These are phyloP conservation scores for Apiotrichum siamense DNA, from an alignment of 1,284 basidiomycete species.

Conservation along the genomic window DNA sequence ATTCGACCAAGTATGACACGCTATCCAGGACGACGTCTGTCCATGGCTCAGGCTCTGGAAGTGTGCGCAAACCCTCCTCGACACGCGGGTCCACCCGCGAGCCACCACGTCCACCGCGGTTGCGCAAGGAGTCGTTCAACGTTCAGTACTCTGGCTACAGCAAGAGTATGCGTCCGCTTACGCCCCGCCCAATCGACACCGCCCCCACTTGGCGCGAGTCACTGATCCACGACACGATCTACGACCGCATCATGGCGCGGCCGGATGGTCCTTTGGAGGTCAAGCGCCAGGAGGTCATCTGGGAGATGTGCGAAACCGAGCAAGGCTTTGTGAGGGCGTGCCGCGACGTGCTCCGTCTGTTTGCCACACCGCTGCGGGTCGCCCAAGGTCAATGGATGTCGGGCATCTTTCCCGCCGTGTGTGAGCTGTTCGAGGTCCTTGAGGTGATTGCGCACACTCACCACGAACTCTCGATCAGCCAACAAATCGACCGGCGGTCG, in stretches of 20 bases:
- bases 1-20: background rate
- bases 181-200: background rate
- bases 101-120: constrained; percentile 26
- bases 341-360: constrained; percentile 59
- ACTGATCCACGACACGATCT: constrained; percentile 20
- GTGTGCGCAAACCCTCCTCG: constrained; percentile 7
- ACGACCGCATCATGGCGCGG: constrained; percentile 15
- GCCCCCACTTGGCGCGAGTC: constrained; percentile 30
- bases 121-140: constrained; percentile 32
- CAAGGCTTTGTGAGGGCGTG: constrained; percentile 61
- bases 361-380: constrained; percentile 65
- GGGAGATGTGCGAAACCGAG: constrained; percentile 64
- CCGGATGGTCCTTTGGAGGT: constrained; percentile 52
- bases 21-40: background rate
- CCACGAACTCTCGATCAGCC: constrained; percentile 54
- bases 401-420: constrained; percentile 63
- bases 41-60: background rate
- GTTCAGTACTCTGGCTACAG: constrained; percentile 36
- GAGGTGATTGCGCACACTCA: constrained; percentile 77
- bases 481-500: constrained; percentile 49
- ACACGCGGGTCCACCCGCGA: constrained; percentile 12
- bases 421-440: constrained; percentile 71
- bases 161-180: constrained; percentile 21
- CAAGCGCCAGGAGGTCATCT: constrained; percentile 62
- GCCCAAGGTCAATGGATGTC: constrained; percentile 68